These are phyloP conservation scores for Carex pumila DNA, from an alignment of 176 grass and related monocot genomes.

Conservation along the genomic window DNA sequence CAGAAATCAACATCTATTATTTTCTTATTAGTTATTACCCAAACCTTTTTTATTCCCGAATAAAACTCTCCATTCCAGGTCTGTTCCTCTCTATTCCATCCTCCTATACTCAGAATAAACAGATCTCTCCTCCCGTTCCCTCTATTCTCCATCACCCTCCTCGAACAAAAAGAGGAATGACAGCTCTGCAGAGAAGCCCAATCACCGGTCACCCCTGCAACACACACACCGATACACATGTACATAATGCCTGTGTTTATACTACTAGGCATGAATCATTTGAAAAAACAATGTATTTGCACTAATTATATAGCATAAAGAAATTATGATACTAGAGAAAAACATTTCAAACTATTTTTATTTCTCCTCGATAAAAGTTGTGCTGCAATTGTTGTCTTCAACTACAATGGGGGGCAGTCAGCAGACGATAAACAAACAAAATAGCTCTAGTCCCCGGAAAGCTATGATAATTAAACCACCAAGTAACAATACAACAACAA, in stretches of 20 bases:
- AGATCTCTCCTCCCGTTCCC: no score
- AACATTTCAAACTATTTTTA: neutral
- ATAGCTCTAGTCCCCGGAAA: neutral
- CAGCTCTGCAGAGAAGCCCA: no score
- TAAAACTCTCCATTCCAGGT: no score
- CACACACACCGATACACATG: neutral
- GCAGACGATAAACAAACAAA: constrained; percentile 4
- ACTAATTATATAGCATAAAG: neutral
- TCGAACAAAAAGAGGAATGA: no score
- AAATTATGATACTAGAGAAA: neutral
- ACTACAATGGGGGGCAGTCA: neutral
- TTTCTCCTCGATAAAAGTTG: neutral
- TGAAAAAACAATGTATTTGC: neutral
- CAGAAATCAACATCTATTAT: no score
- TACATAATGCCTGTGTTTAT: neutral
- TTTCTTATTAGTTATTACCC: no score
- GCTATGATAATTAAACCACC: neutral
- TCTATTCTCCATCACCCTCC: no score
- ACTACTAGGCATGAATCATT: neutral
- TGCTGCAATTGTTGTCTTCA: neutral
- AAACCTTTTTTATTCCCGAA: no score
- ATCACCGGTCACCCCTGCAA: no score
- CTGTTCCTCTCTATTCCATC: no score
- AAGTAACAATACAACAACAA: constrained; percentile 3
- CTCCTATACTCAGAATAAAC: no score